These are phyloP conservation scores for Phyllosticta paracitricarpa DNA, from an alignment of 2,329 filamentous ascomycete genomes.

Conservation along the genomic window DNA sequence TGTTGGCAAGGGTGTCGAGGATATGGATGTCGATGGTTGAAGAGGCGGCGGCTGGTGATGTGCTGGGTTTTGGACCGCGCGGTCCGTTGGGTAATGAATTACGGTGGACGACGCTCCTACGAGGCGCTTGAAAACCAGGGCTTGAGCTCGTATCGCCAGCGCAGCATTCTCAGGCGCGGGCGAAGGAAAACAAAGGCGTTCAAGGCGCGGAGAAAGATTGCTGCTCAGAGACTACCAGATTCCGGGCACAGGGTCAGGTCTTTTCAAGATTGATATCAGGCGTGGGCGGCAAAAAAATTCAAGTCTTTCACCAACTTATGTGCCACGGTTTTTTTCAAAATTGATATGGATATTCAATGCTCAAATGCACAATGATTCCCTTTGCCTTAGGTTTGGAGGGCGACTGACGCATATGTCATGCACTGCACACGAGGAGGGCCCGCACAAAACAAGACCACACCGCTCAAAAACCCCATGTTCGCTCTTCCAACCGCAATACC, in stretches of 20 bases:
- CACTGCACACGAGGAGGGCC: not conserved
- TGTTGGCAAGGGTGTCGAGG: conserved; percentile 36
- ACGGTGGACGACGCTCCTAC: not conserved
- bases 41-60: not conserved
- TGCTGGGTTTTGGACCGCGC: not conserved
- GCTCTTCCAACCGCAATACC: not conserved
- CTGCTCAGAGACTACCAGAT: not conserved
- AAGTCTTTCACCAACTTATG: not conserved
- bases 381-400: not conserved
- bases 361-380: not conserved
- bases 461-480: not conserved
- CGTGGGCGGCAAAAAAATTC: not conserved
- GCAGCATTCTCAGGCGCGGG: not conserved
- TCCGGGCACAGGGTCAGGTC: not conserved
- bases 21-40: conserved; percentile 34
- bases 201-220: not conserved
- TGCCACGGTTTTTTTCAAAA: not conserved
- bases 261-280: not conserved
- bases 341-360: not conserved
- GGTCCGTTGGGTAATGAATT: not conserved
- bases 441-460: not conserved
- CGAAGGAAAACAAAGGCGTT: not conserved
- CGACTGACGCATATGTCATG: not conserved
- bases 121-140: not conserved
- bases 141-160: not conserved